These are phyloP conservation scores for Cephalotrichum gorgonifer DNA, from an alignment of 2,329 filamentous ascomycete genomes.

Conservation along the genomic window DNA sequence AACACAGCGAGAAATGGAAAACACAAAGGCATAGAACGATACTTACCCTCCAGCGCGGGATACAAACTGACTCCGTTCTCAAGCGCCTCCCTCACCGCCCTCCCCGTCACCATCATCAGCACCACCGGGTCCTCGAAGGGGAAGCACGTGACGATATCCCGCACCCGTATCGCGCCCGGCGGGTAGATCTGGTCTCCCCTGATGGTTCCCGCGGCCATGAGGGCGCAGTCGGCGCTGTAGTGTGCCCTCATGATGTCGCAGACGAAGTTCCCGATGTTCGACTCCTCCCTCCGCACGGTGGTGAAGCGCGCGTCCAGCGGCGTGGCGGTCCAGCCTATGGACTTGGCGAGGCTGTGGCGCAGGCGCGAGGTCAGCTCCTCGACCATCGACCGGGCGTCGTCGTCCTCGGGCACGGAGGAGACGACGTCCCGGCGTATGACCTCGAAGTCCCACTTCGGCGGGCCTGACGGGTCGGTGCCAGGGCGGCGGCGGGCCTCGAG, in stretches of 20 bases:
- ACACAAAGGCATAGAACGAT: background rate
- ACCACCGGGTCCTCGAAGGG: slow-evolving; percentile 88
- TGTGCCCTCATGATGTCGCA: slow-evolving; percentile 84
- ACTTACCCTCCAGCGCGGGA: slow-evolving; percentile 64
- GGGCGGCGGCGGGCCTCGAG: slow-evolving; percentile 55
- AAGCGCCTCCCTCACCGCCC: slow-evolving; percentile 65
- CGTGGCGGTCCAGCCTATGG: slow-evolving; percentile 71
- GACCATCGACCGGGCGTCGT: slow-evolving; percentile 14
- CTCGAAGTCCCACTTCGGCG: slow-evolving; percentile 61
- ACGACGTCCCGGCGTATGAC: slow-evolving; percentile 68
- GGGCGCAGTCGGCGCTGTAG: slow-evolving; percentile 67
- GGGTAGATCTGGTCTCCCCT: slow-evolving; percentile 83
- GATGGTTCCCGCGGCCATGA: slow-evolving; percentile 81
- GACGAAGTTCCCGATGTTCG: slow-evolving; percentile 83
- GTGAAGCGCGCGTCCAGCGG: slow-evolving; percentile 81
- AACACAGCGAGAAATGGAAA: background rate
- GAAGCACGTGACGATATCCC: slow-evolving; percentile 81
- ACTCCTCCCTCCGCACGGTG: slow-evolving; percentile 67
- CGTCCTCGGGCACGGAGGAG: slow-evolving; percentile 42
- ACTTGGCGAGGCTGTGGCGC: slow-evolving; percentile 67
- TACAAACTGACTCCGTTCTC: slow-evolving; percentile 77
- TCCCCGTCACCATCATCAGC: slow-evolving; percentile 60
- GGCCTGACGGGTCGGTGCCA: slow-evolving; percentile 18
- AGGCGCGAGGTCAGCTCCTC: slow-evolving; percentile 59
- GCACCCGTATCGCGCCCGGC: slow-evolving; percentile 64